Base-by-base conservation (phyloP, 73 alveolate species). In the Symbiodinium pilosum region DNA sequence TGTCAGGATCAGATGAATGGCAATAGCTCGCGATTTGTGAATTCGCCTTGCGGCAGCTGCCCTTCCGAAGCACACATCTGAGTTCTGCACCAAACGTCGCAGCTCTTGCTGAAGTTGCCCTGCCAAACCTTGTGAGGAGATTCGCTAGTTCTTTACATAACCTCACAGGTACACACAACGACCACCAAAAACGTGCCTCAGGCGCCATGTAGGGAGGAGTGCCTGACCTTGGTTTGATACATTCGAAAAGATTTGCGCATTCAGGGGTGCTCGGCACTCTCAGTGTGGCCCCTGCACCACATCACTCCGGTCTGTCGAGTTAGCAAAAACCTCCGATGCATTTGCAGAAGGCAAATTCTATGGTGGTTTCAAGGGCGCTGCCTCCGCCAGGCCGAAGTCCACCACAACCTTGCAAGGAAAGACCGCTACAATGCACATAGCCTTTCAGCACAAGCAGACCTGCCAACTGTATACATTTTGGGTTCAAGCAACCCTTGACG, bases 131-230 rank as follows among this genome's bases (percentile, higher is more conserved):
- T 68, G 52, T 12, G 21, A 84, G 69, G 7, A 12, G 12, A 26
- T 6, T 30, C 34, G 71, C 18, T 30, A 24, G 71, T 54, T 21
- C 71, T 3, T 4, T 54, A n/a, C 73, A 54, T 54, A n/a, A 54
- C 73, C 26, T 26, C 73, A 54, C 26, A n/a, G 4, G 32, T 30
- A 54, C 32, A 9, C 73, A 54, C 26, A 30, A 54, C 18, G 41
- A 68, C 43, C 0, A 34, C 30, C 38, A 4, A 21, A 69, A 21
- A 26, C 41, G 84, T 69, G 83, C 98, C 98, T 92, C 98, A 34
- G 98, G 98, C 14, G 98, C 98, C 98, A 92, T 92, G 91, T 92
- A 92, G 41, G 98, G 98, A 26, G 98, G 98, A 42, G 98, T 92
- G 20, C 98, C 98, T n/a, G 98, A 92, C 98, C 89, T 89, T 34